phyloP scores from a whole-genome alignment of 2,329 filamentous ascomycete species.

The Fusarium sp. region DNA sequence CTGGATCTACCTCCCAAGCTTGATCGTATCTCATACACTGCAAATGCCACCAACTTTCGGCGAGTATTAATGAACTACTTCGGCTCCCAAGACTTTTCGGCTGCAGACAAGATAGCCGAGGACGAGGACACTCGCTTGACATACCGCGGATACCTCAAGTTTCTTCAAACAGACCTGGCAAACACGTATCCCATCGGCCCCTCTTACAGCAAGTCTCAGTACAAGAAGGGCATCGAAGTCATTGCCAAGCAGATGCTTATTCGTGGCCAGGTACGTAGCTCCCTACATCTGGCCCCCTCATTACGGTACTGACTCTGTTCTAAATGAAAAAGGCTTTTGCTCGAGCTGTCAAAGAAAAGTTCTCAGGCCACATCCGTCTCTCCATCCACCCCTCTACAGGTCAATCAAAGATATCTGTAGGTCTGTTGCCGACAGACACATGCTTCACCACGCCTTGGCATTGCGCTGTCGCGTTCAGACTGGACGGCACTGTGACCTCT shows the following conservation, averaged over 20 bases:
- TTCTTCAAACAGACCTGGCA: constrained; percentile 59
- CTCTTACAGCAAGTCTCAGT: constrained; percentile 52
- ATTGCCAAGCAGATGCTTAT: constrained; percentile 63
- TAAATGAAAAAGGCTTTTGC: constrained; percentile 56
- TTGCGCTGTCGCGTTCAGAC: constrained; percentile 50
- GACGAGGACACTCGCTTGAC: constrained; percentile 60
- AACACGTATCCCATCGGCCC: constrained; percentile 54
- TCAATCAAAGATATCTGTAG: constrained; percentile 59
- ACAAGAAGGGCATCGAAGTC: constrained; percentile 57
- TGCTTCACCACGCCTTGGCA: constrained; percentile 64
- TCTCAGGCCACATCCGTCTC: constrained; percentile 57
- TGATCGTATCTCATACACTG: constrained; percentile 60
- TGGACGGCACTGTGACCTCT: too few relatives aligned
- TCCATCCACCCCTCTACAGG: constrained; percentile 62
- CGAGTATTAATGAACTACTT: constrained; percentile 56
- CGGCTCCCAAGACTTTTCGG: constrained; percentile 51
- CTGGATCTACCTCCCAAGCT: constrained; percentile 52
- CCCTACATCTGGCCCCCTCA: not conserved
- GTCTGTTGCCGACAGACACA: constrained; percentile 55
- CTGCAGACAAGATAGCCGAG: constrained; percentile 54
- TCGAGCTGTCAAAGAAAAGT: constrained; percentile 56
- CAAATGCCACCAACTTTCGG: constrained; percentile 60
- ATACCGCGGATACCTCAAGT: constrained; percentile 62
- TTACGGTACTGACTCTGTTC: not conserved
- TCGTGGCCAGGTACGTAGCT: constrained; percentile 58